phyloP scores from a whole-genome alignment of 2,329 filamentous ascomycete genomes.

The Aspergillus sp. region DNA sequence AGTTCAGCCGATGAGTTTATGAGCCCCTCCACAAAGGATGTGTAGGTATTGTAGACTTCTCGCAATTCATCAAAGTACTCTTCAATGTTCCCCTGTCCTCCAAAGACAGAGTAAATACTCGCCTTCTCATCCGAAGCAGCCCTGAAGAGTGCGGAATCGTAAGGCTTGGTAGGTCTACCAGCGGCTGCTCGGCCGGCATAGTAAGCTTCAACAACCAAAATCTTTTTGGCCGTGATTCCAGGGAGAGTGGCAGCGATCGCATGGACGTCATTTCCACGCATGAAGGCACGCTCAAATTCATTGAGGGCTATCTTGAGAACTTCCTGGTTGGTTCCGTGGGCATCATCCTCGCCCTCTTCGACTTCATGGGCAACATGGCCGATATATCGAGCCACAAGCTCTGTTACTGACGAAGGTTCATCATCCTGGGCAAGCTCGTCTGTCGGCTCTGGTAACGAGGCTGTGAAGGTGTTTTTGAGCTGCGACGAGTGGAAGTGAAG shows the following conservation, averaged over 20 bases:
- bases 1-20: conserved; percentile 79
- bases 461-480: conserved; percentile 85
- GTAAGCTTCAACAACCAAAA: conserved; percentile 85
- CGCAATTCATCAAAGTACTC: conserved; percentile 98
- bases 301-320: conserved; percentile 89
- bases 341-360: conserved; percentile 87
- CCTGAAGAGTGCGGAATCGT: conserved; percentile 89
- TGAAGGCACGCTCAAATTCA: conserved; percentile 94
- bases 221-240: conserved; percentile 90
- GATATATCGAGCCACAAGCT: conserved; percentile 91
- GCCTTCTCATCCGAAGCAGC: conserved; percentile 82
- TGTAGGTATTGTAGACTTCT: conserved; percentile 87
- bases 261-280: conserved; percentile 94
- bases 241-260: conserved; percentile 81
- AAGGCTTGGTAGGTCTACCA: conserved; percentile 82
- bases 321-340: conserved; percentile 84
- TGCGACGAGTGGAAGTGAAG: conserved; percentile 95
- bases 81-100: conserved; percentile 97
- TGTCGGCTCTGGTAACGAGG: conserved; percentile 83
- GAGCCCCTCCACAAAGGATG: conserved; percentile 84
- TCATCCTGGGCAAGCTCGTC: conserved; percentile 98
- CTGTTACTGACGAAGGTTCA: conserved; percentile 92
- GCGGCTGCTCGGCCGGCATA: conserved; percentile 82
- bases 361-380: conserved; percentile 86
- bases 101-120: conserved; percentile 89